phyloP scores from a whole-genome alignment of 352 stramenopile genomes.

The Globisporangium emineosum region DNA sequence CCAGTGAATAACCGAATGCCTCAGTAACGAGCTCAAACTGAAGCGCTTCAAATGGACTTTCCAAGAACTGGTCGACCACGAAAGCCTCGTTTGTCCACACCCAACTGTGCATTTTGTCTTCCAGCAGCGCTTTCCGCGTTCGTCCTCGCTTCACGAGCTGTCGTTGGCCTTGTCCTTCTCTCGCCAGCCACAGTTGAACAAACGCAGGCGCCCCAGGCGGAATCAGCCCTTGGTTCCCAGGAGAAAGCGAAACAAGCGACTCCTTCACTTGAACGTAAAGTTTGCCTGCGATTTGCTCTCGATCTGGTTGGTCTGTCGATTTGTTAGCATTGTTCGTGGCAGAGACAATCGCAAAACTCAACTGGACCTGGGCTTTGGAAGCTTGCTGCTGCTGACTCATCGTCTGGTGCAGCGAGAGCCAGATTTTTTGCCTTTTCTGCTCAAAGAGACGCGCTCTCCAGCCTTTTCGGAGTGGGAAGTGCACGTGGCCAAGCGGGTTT shows the following conservation, averaged over 20 bases:
- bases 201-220: slow-evolving; percentile 15
- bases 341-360: slow-evolving; percentile 11
- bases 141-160: background rate
- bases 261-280: slow-evolving; percentile 9
- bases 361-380: slow-evolving; percentile 7
- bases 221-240: background rate
- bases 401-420: slow-evolving; percentile 6
- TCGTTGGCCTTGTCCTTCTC: background rate
- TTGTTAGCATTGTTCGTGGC: background rate
- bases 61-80: background rate
- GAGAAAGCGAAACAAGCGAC: background rate
- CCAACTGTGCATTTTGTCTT: slow-evolving; percentile 11
- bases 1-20: background rate
- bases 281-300: background rate
- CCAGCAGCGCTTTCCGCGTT: slow-evolving; percentile 9
- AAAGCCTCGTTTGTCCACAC: slow-evolving; percentile 29
- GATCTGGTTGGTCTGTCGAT: background rate
- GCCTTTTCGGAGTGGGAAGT: slow-evolving; percentile 30
- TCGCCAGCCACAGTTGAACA: slow-evolving; percentile 10
- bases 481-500: slow-evolving; percentile 19
- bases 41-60: background rate
- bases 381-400: background rate
- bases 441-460: slow-evolving; percentile 23
- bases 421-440: background rate
- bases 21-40: slow-evolving; percentile 10